phyloP scores from a whole-genome alignment of 1,284 basidiomycete genomes.

The Phenoliferia sp. region DNA sequence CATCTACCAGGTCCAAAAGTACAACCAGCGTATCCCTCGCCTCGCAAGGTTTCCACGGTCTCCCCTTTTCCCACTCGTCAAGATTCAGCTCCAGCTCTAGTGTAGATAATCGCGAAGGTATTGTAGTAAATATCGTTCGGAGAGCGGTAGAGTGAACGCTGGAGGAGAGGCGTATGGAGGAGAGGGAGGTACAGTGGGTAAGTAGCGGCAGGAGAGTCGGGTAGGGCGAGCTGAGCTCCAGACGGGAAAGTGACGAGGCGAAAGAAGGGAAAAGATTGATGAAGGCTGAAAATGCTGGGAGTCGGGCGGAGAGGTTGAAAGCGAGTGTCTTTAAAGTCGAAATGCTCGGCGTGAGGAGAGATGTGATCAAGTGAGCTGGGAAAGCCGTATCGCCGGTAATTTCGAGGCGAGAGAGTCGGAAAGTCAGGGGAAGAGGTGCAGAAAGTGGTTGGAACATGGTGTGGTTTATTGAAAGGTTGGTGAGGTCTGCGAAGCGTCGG shows the following conservation, averaged over 20 bases:
- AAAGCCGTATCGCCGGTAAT: neutral
- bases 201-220: neutral
- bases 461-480: neutral
- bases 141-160: neutral
- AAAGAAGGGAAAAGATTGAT: neutral
- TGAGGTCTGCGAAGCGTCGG: neutral
- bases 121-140: neutral
- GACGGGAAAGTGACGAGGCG: neutral
- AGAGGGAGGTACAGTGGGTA: neutral
- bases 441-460: neutral
- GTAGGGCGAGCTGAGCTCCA: neutral
- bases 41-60: neutral
- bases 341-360: neutral
- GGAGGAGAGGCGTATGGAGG: neutral
- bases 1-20: neutral
- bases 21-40: neutral
- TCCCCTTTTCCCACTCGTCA: neutral
- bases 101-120: neutral
- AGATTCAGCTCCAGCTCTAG: neutral
- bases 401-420: neutral
- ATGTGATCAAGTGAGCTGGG: neutral
- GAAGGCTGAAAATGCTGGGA: neutral
- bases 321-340: neutral
- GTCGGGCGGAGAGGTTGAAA: neutral
- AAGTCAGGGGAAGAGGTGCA: neutral